Base-by-base conservation (phyloP, 2,329 filamentous ascomycete genomes). In the Xylariomycetidae sp. region DNA sequence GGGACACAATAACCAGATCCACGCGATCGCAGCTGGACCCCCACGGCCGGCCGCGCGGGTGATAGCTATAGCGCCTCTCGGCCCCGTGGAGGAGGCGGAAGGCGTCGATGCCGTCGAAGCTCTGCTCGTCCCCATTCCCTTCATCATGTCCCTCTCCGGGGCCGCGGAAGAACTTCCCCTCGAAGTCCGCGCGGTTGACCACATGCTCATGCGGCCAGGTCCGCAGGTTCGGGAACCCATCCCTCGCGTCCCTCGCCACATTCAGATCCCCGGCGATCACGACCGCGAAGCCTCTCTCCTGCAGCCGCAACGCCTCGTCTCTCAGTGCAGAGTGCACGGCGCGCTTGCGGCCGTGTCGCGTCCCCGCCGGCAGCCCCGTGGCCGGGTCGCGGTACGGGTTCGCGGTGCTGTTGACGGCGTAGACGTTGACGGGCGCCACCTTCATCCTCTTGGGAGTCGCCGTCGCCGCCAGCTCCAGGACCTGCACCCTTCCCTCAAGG, bases 21-120 rank as follows among this genome's bases (percentile, higher is more conserved):
- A 74, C 69, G 19, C 70, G 52, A 54, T 76, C 71, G 47, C 68
- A 72, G 35, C 67, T 73, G 6, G 47, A 50, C 1, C 69, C 70
- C 61, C 69, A 75, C 4, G 54, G 34, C 26, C 48, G 54, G 1
- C 49, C 52, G 10, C 63, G 50, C 0, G 69, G 59, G 46, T 67
- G 64, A 39, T 72, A 76, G 3, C 66, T 74, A 49, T 71, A 74
- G 17, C 58, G 60, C 38, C 51, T 58, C 47, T 60, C 53, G 3
- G 56, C 41, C 1, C 58, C 60, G 39, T 68, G 55, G 23, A 68
- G 41, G 12, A 60, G 48, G n/a, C 71, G 54, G 47, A 68, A 76
- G 1, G 66, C 57, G 46, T 74, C 70, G 5, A 72, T 49, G 4
- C 44, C 49, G 28, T 51, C 37, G 6, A 53, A 40, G 12, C 32